Percentiles rank a stretch among this genome's conserved stretches.
These are phyloP conservation scores for Sporothrix luriei DNA, from an alignment of 2,329 filamentous ascomycete species.

Conservation along the genomic window DNA sequence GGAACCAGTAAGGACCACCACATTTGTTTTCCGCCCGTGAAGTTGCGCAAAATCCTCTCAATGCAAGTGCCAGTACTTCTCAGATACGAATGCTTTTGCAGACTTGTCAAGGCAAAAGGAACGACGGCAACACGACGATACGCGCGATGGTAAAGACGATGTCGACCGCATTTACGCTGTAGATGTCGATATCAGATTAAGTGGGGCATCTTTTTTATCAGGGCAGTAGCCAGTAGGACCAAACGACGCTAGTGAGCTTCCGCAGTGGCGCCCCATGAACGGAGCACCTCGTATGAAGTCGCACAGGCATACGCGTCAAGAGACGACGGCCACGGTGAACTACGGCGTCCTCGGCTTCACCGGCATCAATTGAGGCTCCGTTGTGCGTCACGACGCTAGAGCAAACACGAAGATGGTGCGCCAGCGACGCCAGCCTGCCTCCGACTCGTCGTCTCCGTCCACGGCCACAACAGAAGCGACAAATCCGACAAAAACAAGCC, in stretches of 20 bases:
- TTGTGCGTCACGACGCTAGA: neutral
- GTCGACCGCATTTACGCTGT: too few relatives aligned
- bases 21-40: neutral
- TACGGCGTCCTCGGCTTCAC: neutral
- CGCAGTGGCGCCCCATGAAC: neutral
- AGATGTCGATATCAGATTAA: too few relatives aligned
- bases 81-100: neutral
- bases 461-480: neutral
- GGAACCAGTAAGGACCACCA: too few relatives aligned
- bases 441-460: neutral
- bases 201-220: too few relatives aligned
- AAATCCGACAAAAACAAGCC: neutral
- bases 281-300: neutral
- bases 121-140: too few relatives aligned
- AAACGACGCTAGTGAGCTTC: too few relatives aligned
- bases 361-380: neutral
- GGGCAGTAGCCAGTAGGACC: too few relatives aligned
- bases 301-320: neutral
- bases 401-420: slow-evolving; percentile 23
- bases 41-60: neutral
- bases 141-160: too few relatives aligned
- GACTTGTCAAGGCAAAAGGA: too few relatives aligned
- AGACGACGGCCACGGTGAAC: neutral
- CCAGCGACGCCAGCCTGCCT: slow-evolving; percentile 23
- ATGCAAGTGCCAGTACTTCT: neutral